Evolutionary conservation across 768 basidiomycete genomes (phyloP).

Genomic region (Podaxis sp.): DNA sequence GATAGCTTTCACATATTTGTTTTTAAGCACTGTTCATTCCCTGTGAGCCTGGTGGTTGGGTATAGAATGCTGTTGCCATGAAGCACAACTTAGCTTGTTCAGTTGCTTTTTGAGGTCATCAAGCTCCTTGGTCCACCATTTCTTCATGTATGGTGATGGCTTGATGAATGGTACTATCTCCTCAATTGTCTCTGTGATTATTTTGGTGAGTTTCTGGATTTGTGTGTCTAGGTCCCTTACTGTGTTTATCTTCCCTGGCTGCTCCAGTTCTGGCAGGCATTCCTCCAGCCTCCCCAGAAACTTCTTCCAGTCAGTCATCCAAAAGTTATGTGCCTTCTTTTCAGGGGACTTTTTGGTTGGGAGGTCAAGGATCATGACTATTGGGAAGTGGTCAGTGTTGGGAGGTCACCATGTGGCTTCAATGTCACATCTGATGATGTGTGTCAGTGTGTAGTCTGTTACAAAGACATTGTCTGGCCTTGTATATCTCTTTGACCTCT

Average conservation of each 20-base stretch:
- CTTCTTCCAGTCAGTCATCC: slow-evolving; percentile 17
- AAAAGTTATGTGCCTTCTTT: slow-evolving; percentile 15
- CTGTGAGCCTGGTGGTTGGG: no score
- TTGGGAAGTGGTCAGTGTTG: slow-evolving; percentile 40
- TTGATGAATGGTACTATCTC: neutral
- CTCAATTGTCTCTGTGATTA: slow-evolving; percentile 13
- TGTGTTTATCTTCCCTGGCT: neutral
- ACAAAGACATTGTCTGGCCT: slow-evolving; percentile 45
- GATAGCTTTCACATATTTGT: no score
- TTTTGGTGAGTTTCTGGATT: slow-evolving; percentile 4
- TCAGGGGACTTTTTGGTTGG: neutral
- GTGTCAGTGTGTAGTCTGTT: slow-evolving; percentile 9
- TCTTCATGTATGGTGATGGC: slow-evolving; percentile 8
- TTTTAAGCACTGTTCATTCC: neutral
- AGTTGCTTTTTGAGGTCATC: slow-evolving; percentile 14
- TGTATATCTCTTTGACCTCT: slow-evolving; percentile 29
- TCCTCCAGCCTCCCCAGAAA: slow-evolving; percentile 22
- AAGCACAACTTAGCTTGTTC: slow-evolving; percentile 9
- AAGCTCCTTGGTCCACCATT: slow-evolving; percentile 28
- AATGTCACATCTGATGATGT: slow-evolving; percentile 28
- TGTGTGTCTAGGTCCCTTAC: neutral
- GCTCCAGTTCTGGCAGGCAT: slow-evolving; percentile 19
- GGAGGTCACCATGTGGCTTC: slow-evolving; percentile 15
- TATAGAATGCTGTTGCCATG: no score
- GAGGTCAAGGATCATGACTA: slow-evolving; percentile 29